phyloP scores from a whole-genome alignment of 257 asterid species.

The Datura wrightii region DNA sequence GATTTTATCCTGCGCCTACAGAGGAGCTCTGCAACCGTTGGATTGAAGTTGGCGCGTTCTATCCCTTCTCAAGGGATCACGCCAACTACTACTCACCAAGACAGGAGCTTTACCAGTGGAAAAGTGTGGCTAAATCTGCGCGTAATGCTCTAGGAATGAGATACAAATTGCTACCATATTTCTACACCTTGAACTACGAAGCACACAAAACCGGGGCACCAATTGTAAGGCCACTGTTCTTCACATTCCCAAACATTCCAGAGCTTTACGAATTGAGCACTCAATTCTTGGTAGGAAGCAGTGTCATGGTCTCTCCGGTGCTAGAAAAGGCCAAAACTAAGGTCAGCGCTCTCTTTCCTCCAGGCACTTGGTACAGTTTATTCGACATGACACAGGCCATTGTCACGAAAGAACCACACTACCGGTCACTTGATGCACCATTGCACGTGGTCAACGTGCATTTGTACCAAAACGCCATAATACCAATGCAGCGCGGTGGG shows the following conservation, averaged over 20 bases:
- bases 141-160: slow-evolving; percentile 93
- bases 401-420: slow-evolving; percentile 45
- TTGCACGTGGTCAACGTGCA: slow-evolving; percentile 75
- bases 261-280: slow-evolving; percentile 71
- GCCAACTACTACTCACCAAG: slow-evolving; percentile 89
- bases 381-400: slow-evolving; percentile 76
- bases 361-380: slow-evolving; percentile 81
- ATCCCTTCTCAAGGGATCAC: slow-evolving; percentile 95
- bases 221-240: slow-evolving; percentile 85
- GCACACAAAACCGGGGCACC: slow-evolving; percentile 87
- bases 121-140: slow-evolving; percentile 82
- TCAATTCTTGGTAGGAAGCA: slow-evolving; percentile 81
- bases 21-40: slow-evolving; percentile 98
- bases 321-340: slow-evolving; percentile 53
- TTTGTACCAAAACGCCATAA: slow-evolving; percentile 70
- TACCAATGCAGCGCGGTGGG: slow-evolving; percentile 94
- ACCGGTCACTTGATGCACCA: slow-evolving; percentile 70
- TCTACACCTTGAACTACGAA: slow-evolving; percentile 80
- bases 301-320: slow-evolving; percentile 89
- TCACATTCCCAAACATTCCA: slow-evolving; percentile 63
- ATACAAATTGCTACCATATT: slow-evolving; percentile 76
- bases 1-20: slow-evolving; percentile 69
- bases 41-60: slow-evolving; percentile 94
- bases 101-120: slow-evolving; percentile 98
- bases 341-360: slow-evolving; percentile 71